Evolutionary conservation across 2,329 filamentous ascomycete species (phyloP).

Genomic region (Amylocarpus encephaloides): DNA sequence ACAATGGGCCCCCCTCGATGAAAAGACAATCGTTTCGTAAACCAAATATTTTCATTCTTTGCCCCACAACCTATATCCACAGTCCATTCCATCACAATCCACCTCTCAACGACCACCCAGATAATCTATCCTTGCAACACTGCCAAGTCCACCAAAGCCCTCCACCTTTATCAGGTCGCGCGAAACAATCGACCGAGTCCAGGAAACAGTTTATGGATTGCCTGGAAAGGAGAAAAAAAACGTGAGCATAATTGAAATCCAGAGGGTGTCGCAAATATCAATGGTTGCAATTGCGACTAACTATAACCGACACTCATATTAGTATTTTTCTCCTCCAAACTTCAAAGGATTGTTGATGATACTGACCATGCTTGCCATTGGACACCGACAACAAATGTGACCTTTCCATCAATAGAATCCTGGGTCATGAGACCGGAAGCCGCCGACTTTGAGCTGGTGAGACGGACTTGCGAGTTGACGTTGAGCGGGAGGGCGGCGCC

Average conservation of each 20-base stretch:
- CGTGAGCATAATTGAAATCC: slow-evolving; percentile 5
- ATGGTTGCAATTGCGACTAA: slow-evolving; percentile 2
- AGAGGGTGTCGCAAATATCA: slow-evolving; percentile 4
- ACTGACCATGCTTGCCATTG: slow-evolving; percentile 33
- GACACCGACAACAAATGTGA: slow-evolving; percentile 37
- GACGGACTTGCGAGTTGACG: slow-evolving; percentile 46
- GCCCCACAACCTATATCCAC: too few relatives aligned
- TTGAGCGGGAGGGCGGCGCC: slow-evolving; percentile 43
- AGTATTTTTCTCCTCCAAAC: not conserved
- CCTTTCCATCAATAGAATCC: slow-evolving; percentile 44
- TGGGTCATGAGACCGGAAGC: slow-evolving; percentile 39
- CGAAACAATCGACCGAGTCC: not conserved
- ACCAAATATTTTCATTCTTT: too few relatives aligned
- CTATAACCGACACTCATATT: not conserved
- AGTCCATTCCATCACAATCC: too few relatives aligned
- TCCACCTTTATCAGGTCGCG: not conserved
- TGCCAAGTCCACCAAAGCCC: not conserved
- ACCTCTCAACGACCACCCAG: too few relatives aligned
- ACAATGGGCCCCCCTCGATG: too few relatives aligned
- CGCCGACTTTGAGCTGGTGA: slow-evolving; percentile 30
- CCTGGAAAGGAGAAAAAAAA: slow-evolving; percentile 3
- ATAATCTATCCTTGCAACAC: too few relatives aligned
- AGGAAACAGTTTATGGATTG: slow-evolving; percentile 7
- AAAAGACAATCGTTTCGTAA: too few relatives aligned
- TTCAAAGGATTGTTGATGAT: too few relatives aligned